Evolutionary conservation across 2,329 filamentous ascomycete species (phyloP), one percentile per base, ranked within the genome.

Genomic region (Achaetomium macrosporum): DNA sequence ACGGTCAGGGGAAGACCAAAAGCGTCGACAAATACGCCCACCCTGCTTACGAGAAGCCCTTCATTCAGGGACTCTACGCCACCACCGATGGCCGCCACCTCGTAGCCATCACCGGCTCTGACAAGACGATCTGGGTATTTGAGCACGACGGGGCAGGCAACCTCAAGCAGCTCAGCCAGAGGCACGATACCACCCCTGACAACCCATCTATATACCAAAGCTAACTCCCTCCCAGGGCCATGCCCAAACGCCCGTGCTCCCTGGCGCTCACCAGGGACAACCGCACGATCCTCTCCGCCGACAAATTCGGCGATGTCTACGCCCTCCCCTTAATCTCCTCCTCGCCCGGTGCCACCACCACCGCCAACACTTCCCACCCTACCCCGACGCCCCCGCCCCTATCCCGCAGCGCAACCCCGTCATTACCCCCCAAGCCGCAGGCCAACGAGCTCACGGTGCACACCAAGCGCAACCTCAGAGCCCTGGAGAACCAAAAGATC

Each of bases 301-400:
- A 99, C 74, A 99, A 99, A 69, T 97, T 97, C 65, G 93, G 93
- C 59, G 93, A 99, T 68, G 92, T 96, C 56, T 97, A 96, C 71
- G 81, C 88, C 11, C 71, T 99, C 8, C 92, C 93, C 13, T 75
- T 97, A 3, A 67, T 90, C 42, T 64, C 64, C 10, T 53, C 51
- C 50, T 53, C 40, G 15, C 42, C 53, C 15, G 17, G 47, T 57
- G 11, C 46, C 42, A 36, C 43, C 49, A 37, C 61, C 64, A 12
- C 62, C 66, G 11, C 63, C 66, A 20, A 55, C 41, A 31, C 50
- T 8, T 36, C 33, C 12, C 55, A 52, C 30, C 39, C 55, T n/a
- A 33, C 35, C 46, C 17, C 47, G 20, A 57, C 46, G 42, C 12
- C 36, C 19, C 19, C 33, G 12, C 43, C 57, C 16, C 37, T 43